Conservation (phyloP, 805 yeast species). For the Helenozyma baotianmanensis region DNA sequence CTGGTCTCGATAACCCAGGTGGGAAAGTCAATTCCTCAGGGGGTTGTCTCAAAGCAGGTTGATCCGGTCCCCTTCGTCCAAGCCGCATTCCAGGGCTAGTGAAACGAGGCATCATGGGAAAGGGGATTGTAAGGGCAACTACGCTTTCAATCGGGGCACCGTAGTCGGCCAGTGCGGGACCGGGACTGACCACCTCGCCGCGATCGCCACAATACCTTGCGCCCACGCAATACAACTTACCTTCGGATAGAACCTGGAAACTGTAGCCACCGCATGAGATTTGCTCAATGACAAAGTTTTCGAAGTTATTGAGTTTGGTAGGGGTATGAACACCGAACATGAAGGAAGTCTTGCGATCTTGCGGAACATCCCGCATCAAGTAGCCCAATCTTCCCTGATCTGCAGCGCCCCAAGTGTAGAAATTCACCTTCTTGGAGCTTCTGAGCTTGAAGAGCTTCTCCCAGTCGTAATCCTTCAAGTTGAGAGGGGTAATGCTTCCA, state of each 20-base stretch:
- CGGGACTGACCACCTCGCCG: neutral
- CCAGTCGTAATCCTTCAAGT: slow-evolving; percentile 42
- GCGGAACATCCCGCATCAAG: slow-evolving; percentile 22
- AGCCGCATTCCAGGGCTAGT: too few relatives aligned
- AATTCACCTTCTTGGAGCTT: slow-evolving; percentile 24
- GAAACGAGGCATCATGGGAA: too few relatives aligned
- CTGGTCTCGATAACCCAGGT: neutral
- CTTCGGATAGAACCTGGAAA: slow-evolving; percentile 55
- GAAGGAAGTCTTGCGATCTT: slow-evolving; percentile 13
- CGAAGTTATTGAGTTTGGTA: slow-evolving; percentile 31
- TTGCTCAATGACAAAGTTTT: slow-evolving; percentile 35
- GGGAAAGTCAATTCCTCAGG: slow-evolving; percentile 17
- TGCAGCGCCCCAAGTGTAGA: slow-evolving; percentile 51
- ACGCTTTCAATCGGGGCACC: neutral
- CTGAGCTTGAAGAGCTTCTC: slow-evolving; percentile 42
- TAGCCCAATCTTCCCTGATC: slow-evolving; percentile 46
- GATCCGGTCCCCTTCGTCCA: neutral
- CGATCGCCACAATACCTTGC: slow-evolving; percentile 1
- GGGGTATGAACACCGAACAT: slow-evolving; percentile 32
- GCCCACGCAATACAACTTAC: slow-evolving; percentile 55
- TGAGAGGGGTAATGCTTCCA: slow-evolving; percentile 38
- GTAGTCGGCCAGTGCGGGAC: slow-evolving; percentile 1
- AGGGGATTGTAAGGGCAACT: too few relatives aligned
- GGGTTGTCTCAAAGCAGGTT: slow-evolving; percentile 18
- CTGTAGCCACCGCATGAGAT: slow-evolving; percentile 63